Percentiles rank a stretch among this genome's conserved stretches.
phyloP scores from a whole-genome alignment of 192 early-diverging fungal genomes.

The Thoreauomyces humboldtii region DNA sequence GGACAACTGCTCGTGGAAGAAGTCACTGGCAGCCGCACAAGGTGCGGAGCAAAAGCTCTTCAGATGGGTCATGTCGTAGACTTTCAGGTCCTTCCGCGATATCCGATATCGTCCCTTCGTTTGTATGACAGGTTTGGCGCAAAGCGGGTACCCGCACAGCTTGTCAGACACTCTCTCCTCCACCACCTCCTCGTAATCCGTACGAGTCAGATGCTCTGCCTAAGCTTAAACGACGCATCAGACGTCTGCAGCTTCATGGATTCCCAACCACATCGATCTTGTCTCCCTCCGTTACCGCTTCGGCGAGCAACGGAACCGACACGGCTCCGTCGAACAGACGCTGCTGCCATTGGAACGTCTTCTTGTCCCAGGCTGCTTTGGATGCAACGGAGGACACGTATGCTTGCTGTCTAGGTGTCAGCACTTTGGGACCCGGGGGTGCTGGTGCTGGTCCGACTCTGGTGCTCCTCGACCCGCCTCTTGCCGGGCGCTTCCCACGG shows the following conservation, averaged over 20 bases:
- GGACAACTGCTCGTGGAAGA: constrained; percentile 66
- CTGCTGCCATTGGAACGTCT: constrained; percentile 47
- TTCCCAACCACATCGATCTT: constrained; percentile 7
- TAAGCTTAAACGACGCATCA: too few species aligned
- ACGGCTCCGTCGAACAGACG: constrained; percentile 46
- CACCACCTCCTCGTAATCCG: constrained; percentile 66
- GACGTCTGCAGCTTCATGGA: not conserved
- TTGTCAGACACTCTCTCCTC: constrained; percentile 68
- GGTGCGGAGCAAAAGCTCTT: constrained; percentile 65
- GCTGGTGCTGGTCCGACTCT: not conserved
- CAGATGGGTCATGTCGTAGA: constrained; percentile 72
- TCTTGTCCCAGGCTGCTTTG: constrained; percentile 35
- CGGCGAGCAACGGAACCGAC: constrained; percentile 26
- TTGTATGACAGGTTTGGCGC: constrained; percentile 43
- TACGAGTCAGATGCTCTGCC: constrained; percentile 65
- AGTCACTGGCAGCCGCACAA: constrained; percentile 73
- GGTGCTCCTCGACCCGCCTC: too few species aligned
- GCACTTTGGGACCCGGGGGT: not conserved
- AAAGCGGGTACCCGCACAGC: constrained; percentile 84
- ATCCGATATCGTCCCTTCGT: constrained; percentile 65
- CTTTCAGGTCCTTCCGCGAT: constrained; percentile 66
- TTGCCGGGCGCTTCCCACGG: too few species aligned
- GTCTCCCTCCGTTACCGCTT: constrained; percentile 31
- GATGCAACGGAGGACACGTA: constrained; percentile 1
- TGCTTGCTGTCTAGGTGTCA: constrained; percentile 8